These are phyloP conservation scores for Naegleria gruberi DNA, from an alignment of 208 protist species.

Conservation along the genomic window DNA sequence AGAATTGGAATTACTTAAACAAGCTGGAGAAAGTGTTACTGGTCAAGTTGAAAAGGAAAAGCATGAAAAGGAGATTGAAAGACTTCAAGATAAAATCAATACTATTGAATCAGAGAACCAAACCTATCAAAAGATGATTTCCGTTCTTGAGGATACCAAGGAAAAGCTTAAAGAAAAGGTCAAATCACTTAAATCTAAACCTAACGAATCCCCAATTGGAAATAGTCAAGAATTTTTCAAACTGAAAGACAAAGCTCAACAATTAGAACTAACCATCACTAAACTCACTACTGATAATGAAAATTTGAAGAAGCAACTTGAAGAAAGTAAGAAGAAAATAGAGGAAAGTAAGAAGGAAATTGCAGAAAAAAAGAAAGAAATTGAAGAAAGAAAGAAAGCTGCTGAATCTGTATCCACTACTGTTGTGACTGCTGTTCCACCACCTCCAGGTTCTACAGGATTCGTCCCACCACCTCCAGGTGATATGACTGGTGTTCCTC, in stretches of 20 bases:
- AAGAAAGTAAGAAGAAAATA: no score
- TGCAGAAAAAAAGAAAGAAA: no score
- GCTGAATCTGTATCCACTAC: no score
- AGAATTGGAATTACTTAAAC: no score
- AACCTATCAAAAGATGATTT: neutral
- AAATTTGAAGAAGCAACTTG: neutral
- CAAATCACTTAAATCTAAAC: neutral
- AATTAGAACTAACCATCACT: neutral
- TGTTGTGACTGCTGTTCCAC: neutral
- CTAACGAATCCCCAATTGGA: neutral
- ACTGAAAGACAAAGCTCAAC: neutral
- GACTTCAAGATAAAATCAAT: neutral
- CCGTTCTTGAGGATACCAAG: neutral
- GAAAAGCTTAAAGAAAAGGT: neutral
- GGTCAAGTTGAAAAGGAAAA: neutral
- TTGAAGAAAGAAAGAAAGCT: no score
- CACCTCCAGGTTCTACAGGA: no score
- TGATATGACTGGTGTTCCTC: neutral
- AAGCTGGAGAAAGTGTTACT: neutral
- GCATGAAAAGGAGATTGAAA: neutral
- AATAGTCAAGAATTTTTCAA: neutral
- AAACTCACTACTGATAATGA: neutral
- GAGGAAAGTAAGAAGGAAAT: no score
- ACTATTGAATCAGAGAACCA: neutral
- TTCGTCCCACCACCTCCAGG: neutral